Base-by-base conservation (phyloP, 192 early-diverging fungal genomes). In the Jimgerdemannia flammicorona region DNA sequence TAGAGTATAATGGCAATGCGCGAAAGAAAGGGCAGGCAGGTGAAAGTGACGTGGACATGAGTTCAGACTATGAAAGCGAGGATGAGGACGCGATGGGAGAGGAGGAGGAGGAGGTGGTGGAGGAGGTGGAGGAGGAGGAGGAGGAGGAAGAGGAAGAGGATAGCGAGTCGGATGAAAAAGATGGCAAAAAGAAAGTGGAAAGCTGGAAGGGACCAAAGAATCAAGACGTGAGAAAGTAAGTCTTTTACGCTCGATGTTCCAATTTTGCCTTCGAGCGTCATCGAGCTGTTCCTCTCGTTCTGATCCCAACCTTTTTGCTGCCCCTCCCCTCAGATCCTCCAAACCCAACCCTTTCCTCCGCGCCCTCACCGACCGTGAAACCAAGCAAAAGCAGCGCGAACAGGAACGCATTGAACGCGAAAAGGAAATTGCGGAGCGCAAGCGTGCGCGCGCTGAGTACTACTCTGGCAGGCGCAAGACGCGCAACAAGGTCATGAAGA, bases 271-370 rank as follows among this genome's bases (percentile, higher is more conserved):
- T 14, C 2, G 49, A 59, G 14, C 14, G 49, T 59, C 49, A 59
- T 59, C 49, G 6, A 2, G 2, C 67, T 29, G 29, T 29, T 29
- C 29, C 29, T 29, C 29, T 29, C 29, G 1, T 29, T 29, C 29
- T 29, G 29, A 1, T 29, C 14, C 64, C 64, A 65, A 18, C 64
- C 64, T 65, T 14, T 65, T 65, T 14, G 64, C 19, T 18, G 40
- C 6, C 9, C 19, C 19, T 68, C 18, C 19, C 67, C 19, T n/a
- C 67, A 68, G 19, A n/a, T 8, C 19, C 4, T 4, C 67, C 29
- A 80, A 79, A 43, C 81, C 81, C 17, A 83, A 83, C 11, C 81
- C 81, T 8, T 83, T 79, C 63, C 76, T 75, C 64, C 67, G n/a
- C 4, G 67, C 67, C 20, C 11, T 79, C 9, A 70, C 71, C 63